Percentiles rank a stretch among this genome's conserved stretches.
Evolutionary conservation across 805 yeast genomes (phyloP).

Genomic region (Metschnikowia chrysomelidarum): DNA sequence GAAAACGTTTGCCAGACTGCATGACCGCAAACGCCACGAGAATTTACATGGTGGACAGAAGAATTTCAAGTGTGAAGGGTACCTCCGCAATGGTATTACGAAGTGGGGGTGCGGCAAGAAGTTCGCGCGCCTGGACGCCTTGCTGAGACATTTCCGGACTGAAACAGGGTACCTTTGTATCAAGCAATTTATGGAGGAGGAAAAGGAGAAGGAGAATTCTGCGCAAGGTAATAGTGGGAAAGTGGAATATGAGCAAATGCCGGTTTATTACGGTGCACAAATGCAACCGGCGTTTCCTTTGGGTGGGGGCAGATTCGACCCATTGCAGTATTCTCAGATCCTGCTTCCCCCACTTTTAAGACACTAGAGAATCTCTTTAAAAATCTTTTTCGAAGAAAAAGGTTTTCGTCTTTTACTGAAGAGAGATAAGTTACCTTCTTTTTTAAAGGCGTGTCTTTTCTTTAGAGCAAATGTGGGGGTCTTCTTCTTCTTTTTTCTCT

Average conservation of each 20-base stretch:
- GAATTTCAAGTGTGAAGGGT: constrained; percentile 66
- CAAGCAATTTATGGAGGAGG: constrained; percentile 62
- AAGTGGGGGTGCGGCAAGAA: constrained; percentile 74
- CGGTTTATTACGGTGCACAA: too few species aligned
- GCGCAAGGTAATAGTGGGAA: too few species aligned
- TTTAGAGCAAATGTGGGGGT: too few species aligned
- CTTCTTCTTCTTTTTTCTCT: too few species aligned
- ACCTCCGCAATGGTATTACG: constrained; percentile 52
- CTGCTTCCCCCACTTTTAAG: constrained; percentile 15
- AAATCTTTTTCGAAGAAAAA: too few species aligned
- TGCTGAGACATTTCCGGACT: constrained; percentile 71
- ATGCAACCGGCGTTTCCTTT: constrained; percentile 1
- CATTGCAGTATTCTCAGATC: constrained; percentile 8
- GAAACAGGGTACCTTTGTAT: constrained; percentile 74
- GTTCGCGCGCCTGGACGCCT: constrained; percentile 77
- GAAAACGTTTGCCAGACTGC: constrained; percentile 72
- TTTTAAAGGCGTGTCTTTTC: too few species aligned
- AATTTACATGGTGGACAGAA: constrained; percentile 70
- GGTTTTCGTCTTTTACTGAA: too few species aligned
- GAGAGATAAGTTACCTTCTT: too few species aligned
- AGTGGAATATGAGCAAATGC: neutral
- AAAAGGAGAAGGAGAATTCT: too few species aligned
- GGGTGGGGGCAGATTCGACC: constrained; percentile 4
- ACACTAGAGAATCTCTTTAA: constrained; percentile 8
- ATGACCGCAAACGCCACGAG: constrained; percentile 76